Evolutionary conservation across 2,329 filamentous ascomycete species (phyloP).

Genomic region (Davidsoniella eucalypti): DNA sequence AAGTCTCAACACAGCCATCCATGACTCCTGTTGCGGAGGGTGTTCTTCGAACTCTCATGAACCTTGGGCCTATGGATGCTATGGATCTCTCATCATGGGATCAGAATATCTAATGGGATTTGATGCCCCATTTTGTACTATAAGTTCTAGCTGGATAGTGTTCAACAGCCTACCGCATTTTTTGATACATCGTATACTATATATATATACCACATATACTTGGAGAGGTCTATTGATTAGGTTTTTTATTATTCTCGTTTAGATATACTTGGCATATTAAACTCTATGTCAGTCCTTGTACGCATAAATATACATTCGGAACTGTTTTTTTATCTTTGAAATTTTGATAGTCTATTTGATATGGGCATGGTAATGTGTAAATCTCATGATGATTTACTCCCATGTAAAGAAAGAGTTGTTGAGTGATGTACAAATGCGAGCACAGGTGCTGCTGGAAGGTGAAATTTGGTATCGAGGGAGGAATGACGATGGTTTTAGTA

Average conservation of each 20-base stretch:
- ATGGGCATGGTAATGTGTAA: too few relatives aligned
- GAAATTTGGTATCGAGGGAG: slow-evolving; percentile 6
- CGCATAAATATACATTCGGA: too few relatives aligned
- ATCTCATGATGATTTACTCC: too few relatives aligned
- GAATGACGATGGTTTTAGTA: neutral
- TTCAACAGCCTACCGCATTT: too few relatives aligned
- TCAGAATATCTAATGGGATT: slow-evolving; percentile 13
- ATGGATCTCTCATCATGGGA: slow-evolving; percentile 40
- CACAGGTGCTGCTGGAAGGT: neutral
- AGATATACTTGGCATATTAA: neutral
- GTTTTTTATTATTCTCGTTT: neutral
- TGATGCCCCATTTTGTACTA: too few relatives aligned
- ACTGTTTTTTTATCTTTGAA: too few relatives aligned
- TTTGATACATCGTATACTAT: too few relatives aligned
- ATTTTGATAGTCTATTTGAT: neutral
- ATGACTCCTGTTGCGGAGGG: slow-evolving; percentile 42
- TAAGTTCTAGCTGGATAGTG: too few relatives aligned
- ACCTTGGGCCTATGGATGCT: slow-evolving; percentile 41
- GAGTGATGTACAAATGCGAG: slow-evolving; percentile 1
- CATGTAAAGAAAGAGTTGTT: too few relatives aligned
- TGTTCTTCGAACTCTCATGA: slow-evolving; percentile 39
- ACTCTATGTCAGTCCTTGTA: neutral
- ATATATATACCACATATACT: too few relatives aligned
- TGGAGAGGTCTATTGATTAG: too few relatives aligned
- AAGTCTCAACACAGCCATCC: slow-evolving; percentile 25